Evolutionary conservation across 352 stramenopile species (phyloP), one percentile per base, ranked within the genome.

Genomic region (Phytophthora brassicae): DNA sequence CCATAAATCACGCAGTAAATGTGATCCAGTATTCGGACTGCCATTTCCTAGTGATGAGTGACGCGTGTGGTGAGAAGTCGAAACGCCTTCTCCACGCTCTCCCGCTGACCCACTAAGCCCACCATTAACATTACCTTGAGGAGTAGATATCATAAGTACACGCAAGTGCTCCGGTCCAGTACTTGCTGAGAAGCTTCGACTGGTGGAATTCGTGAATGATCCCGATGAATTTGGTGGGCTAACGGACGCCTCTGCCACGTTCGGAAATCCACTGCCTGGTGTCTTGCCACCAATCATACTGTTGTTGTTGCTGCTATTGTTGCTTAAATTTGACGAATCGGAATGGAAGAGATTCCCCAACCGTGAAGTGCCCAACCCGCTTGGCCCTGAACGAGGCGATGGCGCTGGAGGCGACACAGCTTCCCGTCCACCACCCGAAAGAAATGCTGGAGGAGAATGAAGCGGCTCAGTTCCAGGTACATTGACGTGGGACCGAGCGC

Each of bases 1-100:
- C 84, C 84, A 92, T 26, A 92, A 51, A 47, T 92, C 84, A 13
- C 81, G 79, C 28, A 92, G 74, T n/a, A 92, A 69, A 48, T 92
- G 83, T 0, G 76, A 78, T 1, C 71, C 69, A 19, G 72, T 72
- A 52, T 67, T 78, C 7, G 74, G 66, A 36, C 69, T 81, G 2
- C 56, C 63, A 31, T 61, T 42, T 17, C 68, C 72, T 2, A 77
- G 33, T 13, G 76, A 79, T 20, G 71, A 43, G 17, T 73, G 68
- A 4, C 73, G 68, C 0, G 52, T 62, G 33, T 79, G 68, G 44
- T 68, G 55, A 17, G 69, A 59, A 4, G 36, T 50, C 0, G 45
- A 48, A 3, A 29, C 49, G 9, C 51, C 51, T 33, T 72, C 68
- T 23, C 54, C 55, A 33, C 55, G 60, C n/a, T 74, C 59, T 33